Base-by-base conservation (phyloP, 2,329 filamentous ascomycete genomes). In the Cladosporium sp. region DNA sequence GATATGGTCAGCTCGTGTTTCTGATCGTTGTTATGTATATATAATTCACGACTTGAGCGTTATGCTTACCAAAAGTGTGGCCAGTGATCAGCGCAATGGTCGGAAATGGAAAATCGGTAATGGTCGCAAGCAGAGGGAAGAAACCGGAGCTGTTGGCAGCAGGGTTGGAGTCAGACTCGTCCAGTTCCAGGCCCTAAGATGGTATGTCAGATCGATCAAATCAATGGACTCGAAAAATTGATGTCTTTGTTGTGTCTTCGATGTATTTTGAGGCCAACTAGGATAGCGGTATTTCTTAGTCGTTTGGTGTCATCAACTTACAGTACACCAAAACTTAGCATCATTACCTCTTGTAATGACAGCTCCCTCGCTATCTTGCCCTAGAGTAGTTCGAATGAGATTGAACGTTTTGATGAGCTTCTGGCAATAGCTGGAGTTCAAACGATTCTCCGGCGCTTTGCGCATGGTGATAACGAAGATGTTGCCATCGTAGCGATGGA, bases 401-500 rank as follows among this genome's bases (percentile, higher is more conserved):
- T 80, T 80, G 65, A 84, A 81, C 2, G 84, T 82, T 38, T 76
- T 73, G 68, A 86, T 86, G 44, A 86, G 80, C 67, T 84, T 83
- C 72, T 86, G 84, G 51, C 82, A 81, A 68, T 82, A 85, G 8
- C 74, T 75, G 18, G 79, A 78, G 70, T 83, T 84, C 58, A 86
- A 72, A 26, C 84, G 79, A 72, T 87, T 86, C 72, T 86, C 84
- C 1, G 83, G 83, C 11, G 81, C 77, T 69, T 85, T 85, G 61
- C 83, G 79, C 79, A 86, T 82, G 10, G 83, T 85, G 59, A 86
- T 79, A 63, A 86, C 77, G 72, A 84, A 85, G 68, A 84, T 75
- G 67, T 81, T 80, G 68, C 79, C 80, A 65, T 71, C 68, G 74
- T 82, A 74, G 64, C 80, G 80, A 64, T 81, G 79, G 36, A 85